Conservation (phyloP, 1,284 basidiomycete genomes). For the Puccinia coronata region DNA sequence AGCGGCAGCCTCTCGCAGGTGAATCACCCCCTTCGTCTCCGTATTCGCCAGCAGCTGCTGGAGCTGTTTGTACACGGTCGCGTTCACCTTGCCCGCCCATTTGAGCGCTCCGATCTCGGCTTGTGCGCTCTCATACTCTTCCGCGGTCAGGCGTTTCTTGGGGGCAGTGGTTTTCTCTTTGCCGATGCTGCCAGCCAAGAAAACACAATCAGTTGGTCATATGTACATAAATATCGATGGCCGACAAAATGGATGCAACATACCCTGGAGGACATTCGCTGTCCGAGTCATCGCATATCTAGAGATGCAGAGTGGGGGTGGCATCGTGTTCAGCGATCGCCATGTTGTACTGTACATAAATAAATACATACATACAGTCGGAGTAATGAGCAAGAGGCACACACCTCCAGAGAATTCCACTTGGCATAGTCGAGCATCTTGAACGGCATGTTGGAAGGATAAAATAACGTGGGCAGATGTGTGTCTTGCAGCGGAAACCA, state of each 20-base stretch:
- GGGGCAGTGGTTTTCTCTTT: constrained; percentile 85
- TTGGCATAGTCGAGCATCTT: no score
- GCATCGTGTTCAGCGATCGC: no score
- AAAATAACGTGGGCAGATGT: no score
- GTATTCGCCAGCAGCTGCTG: constrained; percentile 62
- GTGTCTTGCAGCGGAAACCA: no score
- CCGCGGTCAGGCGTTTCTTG: constrained; percentile 98
- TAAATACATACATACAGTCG: no score
- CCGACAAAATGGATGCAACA: no score
- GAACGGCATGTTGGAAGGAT: no score
- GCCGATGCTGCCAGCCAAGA: constrained; percentile 65
- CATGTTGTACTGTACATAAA: no score
- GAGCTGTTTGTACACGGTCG: constrained; percentile 69
- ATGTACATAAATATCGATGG: not conserved
- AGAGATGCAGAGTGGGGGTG: no score
- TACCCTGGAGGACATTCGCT: constrained; percentile 95
- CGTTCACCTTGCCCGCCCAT: constrained; percentile 80
- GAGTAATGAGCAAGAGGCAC: no score
- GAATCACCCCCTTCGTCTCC: constrained; percentile 65
- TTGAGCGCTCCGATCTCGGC: constrained; percentile 71
- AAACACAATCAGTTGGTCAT: not conserved
- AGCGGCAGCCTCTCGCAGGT: constrained; percentile 73
- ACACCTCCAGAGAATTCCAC: no score
- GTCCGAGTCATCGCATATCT: constrained; percentile 98
- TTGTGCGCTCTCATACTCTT: constrained; percentile 85